Base-by-base conservation (phyloP, 176 grass and related monocot species). In the Puya raimondii region DNA sequence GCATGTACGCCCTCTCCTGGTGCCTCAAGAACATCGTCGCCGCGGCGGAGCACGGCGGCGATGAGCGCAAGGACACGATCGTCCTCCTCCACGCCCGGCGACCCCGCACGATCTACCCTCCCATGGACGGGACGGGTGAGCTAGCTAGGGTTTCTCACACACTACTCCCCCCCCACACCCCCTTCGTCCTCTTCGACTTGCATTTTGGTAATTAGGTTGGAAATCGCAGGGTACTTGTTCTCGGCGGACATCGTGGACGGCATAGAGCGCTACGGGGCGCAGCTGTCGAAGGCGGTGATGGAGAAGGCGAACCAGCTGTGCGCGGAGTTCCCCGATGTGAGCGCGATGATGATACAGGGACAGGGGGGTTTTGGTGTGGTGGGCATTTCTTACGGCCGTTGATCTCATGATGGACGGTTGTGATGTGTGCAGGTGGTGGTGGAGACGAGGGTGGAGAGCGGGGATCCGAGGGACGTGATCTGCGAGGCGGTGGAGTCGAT, bases 1-100 rank as follows among this genome's bases (percentile, higher is more conserved):
- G 84, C 84, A 51, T 16, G 79, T 53, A 81, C 74, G 84, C 79
- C 8, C 84, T 86, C 70, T 48, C 58, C 74, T 86, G 84, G 84
- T 86, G 84, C 84, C 79, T 86, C 65, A 65, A 71, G 79, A 86
- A 81, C 79, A 65, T 86, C 26, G 79, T 74, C 9, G 64, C 51
- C 51, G 64, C 26, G 64, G 65, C 10, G 74, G 49, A 56, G 52
- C 4, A 14, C 52, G 54, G 54, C 54, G 54, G 54, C 11, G 54
- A 18, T 61, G 21, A 8, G 53, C n/a, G 14, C 17, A 61, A 61
- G n/a, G 63, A 76, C 29, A 68, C 74, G 10, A 3, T 76, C n/a
- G 52, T 76, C 16, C 65, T 88, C 51, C 58, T 88, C 20, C 78
- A 88, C 59, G 81, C 74, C 14, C 85, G 85, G 10, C 86, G 81